Percentiles rank a stretch among this genome's conserved stretches.
Evolutionary conservation across 2,329 filamentous ascomycete genomes (phyloP).

Genomic region (Elsinoe perseae): DNA sequence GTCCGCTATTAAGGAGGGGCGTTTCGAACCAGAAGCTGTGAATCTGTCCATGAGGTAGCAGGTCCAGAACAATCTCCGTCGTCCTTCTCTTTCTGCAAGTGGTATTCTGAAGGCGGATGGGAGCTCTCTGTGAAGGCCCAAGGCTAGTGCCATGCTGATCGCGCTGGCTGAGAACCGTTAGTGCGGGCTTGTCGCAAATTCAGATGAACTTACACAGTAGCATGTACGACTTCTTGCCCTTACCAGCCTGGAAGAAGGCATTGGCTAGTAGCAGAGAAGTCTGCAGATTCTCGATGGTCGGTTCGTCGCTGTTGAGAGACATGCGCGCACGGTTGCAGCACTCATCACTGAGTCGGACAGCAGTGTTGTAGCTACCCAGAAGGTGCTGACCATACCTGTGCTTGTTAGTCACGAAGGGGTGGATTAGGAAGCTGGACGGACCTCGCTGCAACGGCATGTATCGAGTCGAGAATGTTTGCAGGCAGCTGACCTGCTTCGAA

Average conservation of each 20-base stretch:
- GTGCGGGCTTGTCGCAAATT: constrained; percentile 18
- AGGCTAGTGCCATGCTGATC: constrained; percentile 73
- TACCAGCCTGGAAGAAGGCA: constrained; percentile 67
- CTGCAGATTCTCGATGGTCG: constrained; percentile 70
- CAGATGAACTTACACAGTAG: constrained; percentile 53
- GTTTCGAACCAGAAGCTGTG: constrained; percentile 68
- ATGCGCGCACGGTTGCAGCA: constrained; percentile 62
- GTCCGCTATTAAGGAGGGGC: constrained; percentile 72
- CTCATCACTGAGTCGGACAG: constrained; percentile 61
- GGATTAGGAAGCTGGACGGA: constrained; percentile 30
- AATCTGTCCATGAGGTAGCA: constrained; percentile 85
- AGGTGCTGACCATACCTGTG: constrained; percentile 61
- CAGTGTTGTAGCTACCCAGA: constrained; percentile 56
- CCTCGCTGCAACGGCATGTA: constrained; percentile 43
- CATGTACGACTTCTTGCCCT: constrained; percentile 83
- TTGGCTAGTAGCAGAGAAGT: constrained; percentile 66
- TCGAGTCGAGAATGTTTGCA: constrained; percentile 43
- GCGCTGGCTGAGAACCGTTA: constrained; percentile 54
- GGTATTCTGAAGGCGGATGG: constrained; percentile 55
- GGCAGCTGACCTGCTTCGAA: constrained; percentile 61
- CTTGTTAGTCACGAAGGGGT: constrained; percentile 46
- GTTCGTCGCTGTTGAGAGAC: constrained; percentile 71
- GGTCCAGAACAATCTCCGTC: constrained; percentile 78
- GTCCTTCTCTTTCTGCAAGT: constrained; percentile 64
- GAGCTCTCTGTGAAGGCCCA: constrained; percentile 72